Evolutionary conservation across 345 rosid species (phyloP).

Genomic region (Pistacia vera): DNA sequence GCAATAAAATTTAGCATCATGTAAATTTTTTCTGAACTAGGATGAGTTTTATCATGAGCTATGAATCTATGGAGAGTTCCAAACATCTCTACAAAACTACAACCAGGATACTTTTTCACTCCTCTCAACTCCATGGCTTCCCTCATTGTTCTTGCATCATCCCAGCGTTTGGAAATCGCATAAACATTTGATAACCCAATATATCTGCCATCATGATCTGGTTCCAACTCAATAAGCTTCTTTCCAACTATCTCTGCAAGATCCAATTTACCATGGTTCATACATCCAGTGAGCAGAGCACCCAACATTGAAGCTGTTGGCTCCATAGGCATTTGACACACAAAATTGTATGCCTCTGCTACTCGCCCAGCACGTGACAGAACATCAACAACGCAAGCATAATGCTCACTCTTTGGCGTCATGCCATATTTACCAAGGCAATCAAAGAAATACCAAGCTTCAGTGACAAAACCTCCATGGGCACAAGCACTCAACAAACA

Average conservation of each 20-base stretch:
- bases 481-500: constrained; percentile 81
- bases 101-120: constrained; percentile 73
- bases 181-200: constrained; percentile 68
- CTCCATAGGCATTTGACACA: constrained; percentile 52
- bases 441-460: constrained; percentile 67
- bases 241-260: constrained; percentile 72
- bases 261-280: constrained; percentile 61
- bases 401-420: constrained; percentile 71
- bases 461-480: constrained; percentile 73
- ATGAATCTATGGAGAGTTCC: constrained; percentile 61
- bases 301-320: constrained; percentile 79
- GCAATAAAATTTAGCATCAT: constrained; percentile 38
- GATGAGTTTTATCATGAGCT: constrained; percentile 65
- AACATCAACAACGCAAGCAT: constrained; percentile 85
- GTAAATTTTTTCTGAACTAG: constrained; percentile 39
- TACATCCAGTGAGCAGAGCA: constrained; percentile 72
- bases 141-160: constrained; percentile 61
- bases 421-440: constrained; percentile 44
- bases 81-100: constrained; percentile 56
- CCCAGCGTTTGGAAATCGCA: constrained; percentile 58
- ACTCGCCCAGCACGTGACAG: constrained; percentile 75
- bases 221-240: constrained; percentile 75
- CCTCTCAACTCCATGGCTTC: constrained; percentile 83
- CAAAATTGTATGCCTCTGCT: constrained; percentile 58
- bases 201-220: constrained; percentile 74